Conservation (phyloP, 306 rosid genomes). For the Delonix regia region DNA sequence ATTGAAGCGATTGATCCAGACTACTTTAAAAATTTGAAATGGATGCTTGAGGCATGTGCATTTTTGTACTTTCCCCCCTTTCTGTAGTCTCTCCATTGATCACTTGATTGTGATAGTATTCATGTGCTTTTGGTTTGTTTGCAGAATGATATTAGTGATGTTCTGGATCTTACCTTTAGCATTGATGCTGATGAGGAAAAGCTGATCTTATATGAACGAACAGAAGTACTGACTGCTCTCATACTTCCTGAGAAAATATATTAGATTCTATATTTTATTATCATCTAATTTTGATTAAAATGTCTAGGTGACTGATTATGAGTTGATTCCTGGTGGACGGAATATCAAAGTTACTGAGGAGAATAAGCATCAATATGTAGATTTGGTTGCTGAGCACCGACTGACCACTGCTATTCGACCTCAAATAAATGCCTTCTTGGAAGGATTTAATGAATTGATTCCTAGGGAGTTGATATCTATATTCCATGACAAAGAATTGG, state of each 20-base stretch:
- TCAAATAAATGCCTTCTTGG: constrained; percentile 89
- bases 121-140: constrained; percentile 26
- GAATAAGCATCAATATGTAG: constrained; percentile 93
- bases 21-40: constrained; percentile 89
- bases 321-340: constrained; percentile 94
- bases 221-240: constrained; percentile 63
- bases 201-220: constrained; percentile 83
- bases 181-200: constrained; percentile 98
- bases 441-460: constrained; percentile 87
- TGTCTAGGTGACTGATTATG: constrained; percentile 93
- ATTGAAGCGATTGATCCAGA: constrained; percentile 99
- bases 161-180: constrained; percentile 91
- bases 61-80: background rate
- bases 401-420: constrained; percentile 99
- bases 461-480: constrained; percentile 77
- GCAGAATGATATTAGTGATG: constrained; percentile 92
- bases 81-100: background rate
- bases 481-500: constrained; percentile 94
- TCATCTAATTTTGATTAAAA: constrained; percentile 35
- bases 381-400: constrained; percentile 89
- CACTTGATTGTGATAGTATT: constrained; percentile 23
- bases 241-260: constrained; percentile 22
- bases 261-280: constrained; percentile 26
- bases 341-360: constrained; percentile 96
- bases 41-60: constrained; percentile 94